Base-by-base conservation (phyloP, 345 rosid genomes). In the Eucalyptus dawsonii region DNA sequence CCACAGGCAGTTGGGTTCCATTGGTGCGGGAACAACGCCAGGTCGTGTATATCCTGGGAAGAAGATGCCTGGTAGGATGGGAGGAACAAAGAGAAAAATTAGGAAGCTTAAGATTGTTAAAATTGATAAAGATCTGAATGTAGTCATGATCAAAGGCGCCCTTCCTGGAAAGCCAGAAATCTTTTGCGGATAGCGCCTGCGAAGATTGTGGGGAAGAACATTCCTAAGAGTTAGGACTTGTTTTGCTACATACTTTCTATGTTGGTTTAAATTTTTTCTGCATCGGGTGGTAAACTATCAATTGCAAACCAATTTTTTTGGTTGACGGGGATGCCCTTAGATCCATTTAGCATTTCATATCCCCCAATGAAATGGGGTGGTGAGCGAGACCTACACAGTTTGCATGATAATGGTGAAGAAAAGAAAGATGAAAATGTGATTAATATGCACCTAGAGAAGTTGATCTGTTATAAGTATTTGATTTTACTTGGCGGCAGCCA, bases 21-120 rank as follows among this genome's bases (percentile, higher is more conserved):
- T 97, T 49, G 99, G 99, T 89, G 98, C 98, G 1, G 98, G 99
- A 88, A 97, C 99, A 80, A 97, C 97, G n/a, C 98, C 98, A 5
- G 98, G 99, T 11, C 96, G 97, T 53, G 99, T 97, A 67, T 97
- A 97, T 91, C 92, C 92, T 88, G 99, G 99, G 88, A 97, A 97
- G 96, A 97, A 97, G 89, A 97, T 97, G 99, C 99, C 98, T 80
- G 99, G 99, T 31, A 94, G 98, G 91, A 97, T 97, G 99, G 99
- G 99, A 88, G 99, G 98, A 50, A 93, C 95, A 76, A 97, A 92
- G 87, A 95, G 94, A 31, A 97, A 96, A 96, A 95, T 96, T 29
- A 88, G 98, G 90, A 97, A 96, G 95, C 97, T 97, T 81, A 97
- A 90, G 95, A 91, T 97, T 88, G 95, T 97, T 1, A 97, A 97